These are phyloP conservation scores for Pinus tabuliformis DNA, from an alignment of 75 land plant species.

Conservation along the genomic window DNA sequence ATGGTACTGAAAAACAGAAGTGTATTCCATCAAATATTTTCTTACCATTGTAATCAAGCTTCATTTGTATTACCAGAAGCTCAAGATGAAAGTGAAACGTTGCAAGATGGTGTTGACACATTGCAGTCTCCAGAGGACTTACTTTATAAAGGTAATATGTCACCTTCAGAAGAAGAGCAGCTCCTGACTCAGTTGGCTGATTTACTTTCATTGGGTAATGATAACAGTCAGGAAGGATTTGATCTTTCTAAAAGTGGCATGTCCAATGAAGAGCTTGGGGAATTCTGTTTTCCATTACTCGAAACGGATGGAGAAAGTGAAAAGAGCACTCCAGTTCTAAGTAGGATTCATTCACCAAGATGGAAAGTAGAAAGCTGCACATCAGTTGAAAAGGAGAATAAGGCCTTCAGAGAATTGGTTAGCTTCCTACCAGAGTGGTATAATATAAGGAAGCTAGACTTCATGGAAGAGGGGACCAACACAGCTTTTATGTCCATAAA, in stretches of 20 bases:
- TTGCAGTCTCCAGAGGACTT: conserved; percentile 5
- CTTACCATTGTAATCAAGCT: not conserved
- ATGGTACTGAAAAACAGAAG: not conserved
- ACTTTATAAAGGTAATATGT: conserved; percentile 15
- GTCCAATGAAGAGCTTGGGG: not conserved
- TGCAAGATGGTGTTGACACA: not conserved
- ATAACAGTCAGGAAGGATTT: not conserved
- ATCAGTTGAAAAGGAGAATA: not conserved
- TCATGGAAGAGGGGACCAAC: not conserved
- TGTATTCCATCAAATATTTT: not conserved
- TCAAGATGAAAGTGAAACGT: not conserved
- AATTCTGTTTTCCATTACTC: not conserved
- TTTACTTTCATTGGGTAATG: not conserved
- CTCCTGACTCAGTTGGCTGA: conserved; percentile 10
- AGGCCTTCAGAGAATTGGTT: not conserved
- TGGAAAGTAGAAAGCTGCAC: not conserved
- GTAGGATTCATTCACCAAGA: not conserved
- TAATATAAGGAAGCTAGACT: not conserved
- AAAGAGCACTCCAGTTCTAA: conserved; percentile 4
- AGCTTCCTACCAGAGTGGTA: not conserved
- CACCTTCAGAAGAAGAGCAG: conserved; percentile 11
- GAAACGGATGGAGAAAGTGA: not conserved
- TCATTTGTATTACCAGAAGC: not conserved
- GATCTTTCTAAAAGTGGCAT: not conserved
- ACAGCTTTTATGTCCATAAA: not conserved